Percentiles rank a stretch among this genome's conserved stretches.
These are phyloP conservation scores for Alternaria solani DNA, from an alignment of 2,329 filamentous ascomycete genomes.

Conservation along the genomic window DNA sequence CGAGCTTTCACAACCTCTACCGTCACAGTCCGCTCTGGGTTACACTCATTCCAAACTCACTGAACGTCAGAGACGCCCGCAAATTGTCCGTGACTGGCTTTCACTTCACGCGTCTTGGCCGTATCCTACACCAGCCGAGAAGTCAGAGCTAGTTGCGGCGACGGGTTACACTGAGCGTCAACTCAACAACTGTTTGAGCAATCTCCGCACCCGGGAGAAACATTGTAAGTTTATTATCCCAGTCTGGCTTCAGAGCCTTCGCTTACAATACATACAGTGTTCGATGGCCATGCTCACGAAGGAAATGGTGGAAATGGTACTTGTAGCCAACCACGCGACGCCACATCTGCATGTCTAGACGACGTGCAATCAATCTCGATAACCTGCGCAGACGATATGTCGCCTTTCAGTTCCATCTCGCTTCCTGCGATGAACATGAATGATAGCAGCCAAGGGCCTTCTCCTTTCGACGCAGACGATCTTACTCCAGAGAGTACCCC, in stretches of 20 bases:
- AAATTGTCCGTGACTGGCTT: neutral
- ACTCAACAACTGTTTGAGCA: conserved; percentile 12
- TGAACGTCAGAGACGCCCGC: neutral
- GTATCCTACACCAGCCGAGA: conserved; percentile 11
- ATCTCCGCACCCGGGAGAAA: conserved; percentile 14
- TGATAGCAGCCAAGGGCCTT: neutral
- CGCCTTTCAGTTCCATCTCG: neutral
- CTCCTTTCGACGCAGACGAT: neutral
- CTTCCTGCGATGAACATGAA: neutral
- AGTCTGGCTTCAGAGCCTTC: neutral
- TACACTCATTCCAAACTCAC: rapidly evolving
- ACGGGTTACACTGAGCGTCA: conserved; percentile 9
- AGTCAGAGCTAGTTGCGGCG: neutral
- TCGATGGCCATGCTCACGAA: rapidly evolving
- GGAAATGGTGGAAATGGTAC: rapidly evolving
- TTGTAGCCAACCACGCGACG: too few species aligned
- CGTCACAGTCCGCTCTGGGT: neutral
- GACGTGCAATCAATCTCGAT: neutral
- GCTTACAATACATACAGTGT: neutral
- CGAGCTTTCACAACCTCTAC: rapidly evolving
- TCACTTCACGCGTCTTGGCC: conserved; percentile 4
- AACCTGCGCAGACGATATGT: neutral
- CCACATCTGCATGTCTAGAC: too few species aligned
- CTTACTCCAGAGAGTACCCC: neutral
- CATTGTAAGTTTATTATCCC: neutral